Evolutionary conservation across 805 yeast species (phyloP), one percentile per base, ranked within the genome.

Genomic region (Lipomyces anomalus): DNA sequence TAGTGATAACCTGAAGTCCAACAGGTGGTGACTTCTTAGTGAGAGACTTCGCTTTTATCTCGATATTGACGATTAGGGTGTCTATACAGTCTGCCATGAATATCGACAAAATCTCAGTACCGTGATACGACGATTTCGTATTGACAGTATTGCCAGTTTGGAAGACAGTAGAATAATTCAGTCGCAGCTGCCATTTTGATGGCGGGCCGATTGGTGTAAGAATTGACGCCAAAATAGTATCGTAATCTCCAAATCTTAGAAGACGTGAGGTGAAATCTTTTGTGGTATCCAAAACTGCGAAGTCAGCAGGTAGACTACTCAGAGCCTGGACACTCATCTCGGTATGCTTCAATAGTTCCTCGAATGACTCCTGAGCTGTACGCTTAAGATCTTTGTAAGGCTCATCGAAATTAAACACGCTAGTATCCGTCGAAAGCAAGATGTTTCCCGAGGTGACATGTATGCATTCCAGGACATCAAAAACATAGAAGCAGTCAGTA

Each of bases 41-140:
- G 38, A 65, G 54, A 22, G 60, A 47, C 48, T 73, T 72, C 23
- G 84, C 76, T 52, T 74, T 73, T 42, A 76, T 68, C 60, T 84
- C 94, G 38, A 89, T 65, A 43, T 74, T 74, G 26, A 80, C 69
- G 60, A 81, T 71, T 22, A 86, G 72, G 37, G 80, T 79, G 62
- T 89, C 96, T 35, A 90, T 73, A 36, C 83, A 72, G 61, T 90
- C 97, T 42, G 88, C 75, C 49, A 78, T 74, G 58, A 75, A 89
- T 36, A 83, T 72, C 1, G 87, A 74, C 28, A 87, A 63, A 52
- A 83, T 40, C 38, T 50, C 54, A 7, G 49, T 13, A n/a, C 53
- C 54, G 42, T 47, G 40, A 35, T 39, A 43, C 18, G 54, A 47
- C 23, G 24, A 40, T 23, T 35, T 26, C 1, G 44, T 35, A 13